These are phyloP conservation scores for Suillus ampliporus DNA, from an alignment of 768 basidiomycete genomes.

Conservation along the genomic window DNA sequence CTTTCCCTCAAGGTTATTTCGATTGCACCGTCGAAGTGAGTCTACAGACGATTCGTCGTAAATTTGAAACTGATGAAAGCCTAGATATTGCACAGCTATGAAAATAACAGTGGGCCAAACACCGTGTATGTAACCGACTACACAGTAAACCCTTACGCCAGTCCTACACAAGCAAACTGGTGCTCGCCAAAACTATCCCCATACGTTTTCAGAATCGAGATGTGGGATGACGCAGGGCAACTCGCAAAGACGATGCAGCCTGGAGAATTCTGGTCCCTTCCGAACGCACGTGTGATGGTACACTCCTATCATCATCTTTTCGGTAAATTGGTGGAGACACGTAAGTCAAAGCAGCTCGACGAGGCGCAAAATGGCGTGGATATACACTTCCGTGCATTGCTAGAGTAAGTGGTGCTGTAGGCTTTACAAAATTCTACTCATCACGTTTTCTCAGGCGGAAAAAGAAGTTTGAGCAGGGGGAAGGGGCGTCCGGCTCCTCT, in stretches of 20 bases:
- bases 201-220: conserved; percentile 56
- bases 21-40: conserved; percentile 68
- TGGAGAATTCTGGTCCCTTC: conserved; percentile 58
- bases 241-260: conserved; percentile 49
- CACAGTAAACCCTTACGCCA: conserved; percentile 47
- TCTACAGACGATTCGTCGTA: not conserved
- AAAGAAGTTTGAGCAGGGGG: conserved; percentile 40
- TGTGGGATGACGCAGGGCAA: conserved; percentile 59
- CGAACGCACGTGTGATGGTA: conserved; percentile 54
- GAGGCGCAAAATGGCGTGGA: conserved; percentile 42
- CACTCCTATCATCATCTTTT: conserved; percentile 49
- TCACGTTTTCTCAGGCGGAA: conserved; percentile 50
- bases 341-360: conserved; percentile 51
- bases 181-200: conserved; percentile 52
- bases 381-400: conserved; percentile 50
- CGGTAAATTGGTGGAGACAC: conserved; percentile 52
- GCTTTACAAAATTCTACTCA: conserved; percentile 6
- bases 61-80: not conserved
- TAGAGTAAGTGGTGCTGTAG: conserved; percentile 49
- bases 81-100: conserved; percentile 56
- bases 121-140: conserved; percentile 72
- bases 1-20: conserved; percentile 56
- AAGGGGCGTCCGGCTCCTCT: no score
- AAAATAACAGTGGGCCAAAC: conserved; percentile 44
- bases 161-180: conserved; percentile 46